phyloP scores from a whole-genome alignment of 106 monocot species.

The Vanilla planifolia region DNA sequence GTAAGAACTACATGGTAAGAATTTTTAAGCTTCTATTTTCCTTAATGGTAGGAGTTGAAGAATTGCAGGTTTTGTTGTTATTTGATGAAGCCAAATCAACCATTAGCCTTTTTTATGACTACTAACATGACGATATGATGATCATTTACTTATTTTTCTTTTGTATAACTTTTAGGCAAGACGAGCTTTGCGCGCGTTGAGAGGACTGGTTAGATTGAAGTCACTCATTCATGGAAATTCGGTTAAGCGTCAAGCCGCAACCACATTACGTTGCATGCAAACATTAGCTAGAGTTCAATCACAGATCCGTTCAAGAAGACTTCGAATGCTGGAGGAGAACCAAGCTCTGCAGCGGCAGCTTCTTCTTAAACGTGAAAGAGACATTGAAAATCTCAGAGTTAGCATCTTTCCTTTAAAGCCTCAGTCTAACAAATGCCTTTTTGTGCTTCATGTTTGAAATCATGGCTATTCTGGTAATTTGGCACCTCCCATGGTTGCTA shows the following conservation, averaged over 20 bases:
- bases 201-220: constrained; percentile 77
- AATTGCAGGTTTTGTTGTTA: no score
- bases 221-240: constrained; percentile 61
- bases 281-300: constrained; percentile 81
- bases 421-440: no score
- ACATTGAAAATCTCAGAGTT: constrained; percentile 72
- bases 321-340: constrained; percentile 85
- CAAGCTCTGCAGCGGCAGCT: constrained; percentile 88
- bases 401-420: no score
- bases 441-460: not conserved
- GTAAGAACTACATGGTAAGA: no score
- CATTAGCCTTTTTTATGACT: no score
- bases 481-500: no score
- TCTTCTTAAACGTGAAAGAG: constrained; percentile 69
- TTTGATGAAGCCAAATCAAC: no score
- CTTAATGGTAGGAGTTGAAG: no score
- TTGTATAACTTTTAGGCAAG: constrained; percentile 45
- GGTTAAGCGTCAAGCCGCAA: constrained; percentile 77
- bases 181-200: constrained; percentile 64
- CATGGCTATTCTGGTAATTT: not conserved
- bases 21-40: no score
- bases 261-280: constrained; percentile 82
- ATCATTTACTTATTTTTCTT: no score
- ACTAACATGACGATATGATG: no score
- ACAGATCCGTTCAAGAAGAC: constrained; percentile 73